Evolutionary conservation across 108 stramenopile species (phyloP).

Genomic region (Epithemia pelagica): DNA sequence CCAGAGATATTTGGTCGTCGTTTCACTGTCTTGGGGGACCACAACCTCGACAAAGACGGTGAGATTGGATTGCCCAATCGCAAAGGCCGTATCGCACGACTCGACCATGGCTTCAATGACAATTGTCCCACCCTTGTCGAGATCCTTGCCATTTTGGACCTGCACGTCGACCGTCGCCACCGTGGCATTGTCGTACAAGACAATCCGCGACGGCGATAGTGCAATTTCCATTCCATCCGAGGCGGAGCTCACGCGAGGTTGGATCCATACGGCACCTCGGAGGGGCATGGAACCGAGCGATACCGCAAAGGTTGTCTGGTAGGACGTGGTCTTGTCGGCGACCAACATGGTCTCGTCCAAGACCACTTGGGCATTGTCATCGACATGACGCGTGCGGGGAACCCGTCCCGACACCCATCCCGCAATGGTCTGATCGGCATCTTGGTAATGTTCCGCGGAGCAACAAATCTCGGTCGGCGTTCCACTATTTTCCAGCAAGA

Average conservation of each 20-base stretch:
- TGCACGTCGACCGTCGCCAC: background rate
- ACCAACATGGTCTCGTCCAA: background rate
- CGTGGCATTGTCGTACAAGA: background rate
- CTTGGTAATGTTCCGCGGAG: constrained; percentile 13
- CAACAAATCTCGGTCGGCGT: constrained; percentile 13
- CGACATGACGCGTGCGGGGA: constrained; percentile 7
- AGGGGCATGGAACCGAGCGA: constrained; percentile 9
- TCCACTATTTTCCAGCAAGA: constrained; percentile 5
- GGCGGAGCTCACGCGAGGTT: background rate
- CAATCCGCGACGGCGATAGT: background rate
- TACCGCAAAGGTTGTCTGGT: background rate
- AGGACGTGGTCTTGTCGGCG: background rate
- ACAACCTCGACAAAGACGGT: background rate
- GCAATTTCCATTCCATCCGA: background rate
- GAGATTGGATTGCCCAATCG: background rate
- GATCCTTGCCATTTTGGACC: background rate
- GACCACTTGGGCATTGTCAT: constrained; percentile 12
- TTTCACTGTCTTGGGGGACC: background rate
- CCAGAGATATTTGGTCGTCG: background rate
- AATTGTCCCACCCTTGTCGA: background rate
- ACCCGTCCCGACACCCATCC: constrained; percentile 15
- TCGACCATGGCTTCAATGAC: background rate
- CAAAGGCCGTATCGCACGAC: constrained; percentile 7
- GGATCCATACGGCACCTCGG: constrained; percentile 20
- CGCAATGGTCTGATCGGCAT: constrained; percentile 12